A percentile compares a stretch with the other conserved stretches of the same genome.
Evolutionary conservation across 1,139 yeast species (phyloP).

Genomic region (Debaryomyces singareniensis): DNA sequence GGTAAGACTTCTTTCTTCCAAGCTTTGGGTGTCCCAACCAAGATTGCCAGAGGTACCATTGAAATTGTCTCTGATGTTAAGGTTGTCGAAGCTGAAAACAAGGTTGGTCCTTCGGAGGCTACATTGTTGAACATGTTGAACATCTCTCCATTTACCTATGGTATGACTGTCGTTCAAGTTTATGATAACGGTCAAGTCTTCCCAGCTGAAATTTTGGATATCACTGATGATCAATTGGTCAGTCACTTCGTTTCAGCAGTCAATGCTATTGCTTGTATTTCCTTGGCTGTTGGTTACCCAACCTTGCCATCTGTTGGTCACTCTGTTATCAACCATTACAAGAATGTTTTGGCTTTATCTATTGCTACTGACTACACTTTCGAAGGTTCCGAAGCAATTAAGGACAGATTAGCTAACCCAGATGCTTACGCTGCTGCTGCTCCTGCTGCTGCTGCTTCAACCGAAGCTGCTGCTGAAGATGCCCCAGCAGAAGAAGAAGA

Average conservation of each 20-base stretch:
- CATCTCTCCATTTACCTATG: conserved; percentile 99
- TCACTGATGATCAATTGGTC: conserved; percentile 95
- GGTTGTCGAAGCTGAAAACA: conserved; percentile 80
- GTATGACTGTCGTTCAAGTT: conserved; percentile 94
- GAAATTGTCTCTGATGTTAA: conserved; percentile 96
- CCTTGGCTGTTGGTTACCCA: conserved; percentile 98
- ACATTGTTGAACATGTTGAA: conserved; percentile 97
- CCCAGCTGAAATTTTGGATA: conserved; percentile 95
- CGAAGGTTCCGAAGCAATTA: conserved; percentile 98
- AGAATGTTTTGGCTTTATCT: conserved; percentile 96
- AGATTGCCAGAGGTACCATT: conserved; percentile 99
- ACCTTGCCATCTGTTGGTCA: conserved; percentile 99
- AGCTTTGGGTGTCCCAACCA: conserved; percentile 99
- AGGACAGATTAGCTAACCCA: conserved; percentile 85
- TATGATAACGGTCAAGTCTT: conserved; percentile 98
- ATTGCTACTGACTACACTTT: conserved; percentile 98
- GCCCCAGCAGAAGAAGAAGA: conserved; percentile 71
- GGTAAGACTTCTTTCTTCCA: conserved; percentile 99
- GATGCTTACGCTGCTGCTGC: conserved; percentile 99
- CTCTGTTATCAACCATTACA: conserved; percentile 98
- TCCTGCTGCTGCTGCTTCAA: conserved; percentile 89
- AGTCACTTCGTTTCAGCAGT: conserved; percentile 90
- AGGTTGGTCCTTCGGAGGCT: conserved; percentile 99
- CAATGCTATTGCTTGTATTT: conserved; percentile 89
- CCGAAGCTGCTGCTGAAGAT: conserved; percentile 61